A percentile compares a stretch with the other conserved stretches of the same genome.
Conservation (phyloP, 257 asterid species). For the Osmanthus fragrans region DNA sequence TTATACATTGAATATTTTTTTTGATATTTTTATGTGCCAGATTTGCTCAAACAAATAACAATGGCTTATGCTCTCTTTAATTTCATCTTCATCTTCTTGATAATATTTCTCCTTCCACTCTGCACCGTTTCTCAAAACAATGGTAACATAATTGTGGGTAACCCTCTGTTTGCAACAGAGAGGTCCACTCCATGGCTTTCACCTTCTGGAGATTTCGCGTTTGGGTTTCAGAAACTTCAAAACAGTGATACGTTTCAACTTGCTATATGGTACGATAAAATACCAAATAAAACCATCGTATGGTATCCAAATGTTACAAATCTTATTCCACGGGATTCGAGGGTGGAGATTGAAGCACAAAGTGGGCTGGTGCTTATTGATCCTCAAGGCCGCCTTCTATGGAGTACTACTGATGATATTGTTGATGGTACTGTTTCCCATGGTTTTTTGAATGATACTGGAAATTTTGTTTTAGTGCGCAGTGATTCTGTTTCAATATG, state of each 20-base stretch:
- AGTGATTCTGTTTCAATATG: slow-evolving; percentile 36
- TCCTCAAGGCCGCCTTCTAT: slow-evolving; percentile 28
- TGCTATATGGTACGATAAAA: slow-evolving; percentile 49
- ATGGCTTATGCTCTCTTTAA: slow-evolving; percentile 9
- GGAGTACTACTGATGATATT: slow-evolving; percentile 23
- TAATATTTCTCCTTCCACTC: slow-evolving; percentile 17
- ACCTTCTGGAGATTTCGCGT: slow-evolving; percentile 52
- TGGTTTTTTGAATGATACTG: slow-evolving; percentile 53
- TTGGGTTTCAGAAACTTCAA: slow-evolving; percentile 47
- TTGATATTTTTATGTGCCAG: not conserved
- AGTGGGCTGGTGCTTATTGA: slow-evolving; percentile 40
- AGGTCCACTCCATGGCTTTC: slow-evolving; percentile 55
- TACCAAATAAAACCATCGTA: slow-evolving; percentile 46
- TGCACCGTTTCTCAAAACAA: slow-evolving; percentile 31
- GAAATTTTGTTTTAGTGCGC: slow-evolving; percentile 43
- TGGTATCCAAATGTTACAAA: slow-evolving; percentile 40
- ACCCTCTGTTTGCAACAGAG: slow-evolving; percentile 36
- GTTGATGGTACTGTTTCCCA: slow-evolving; percentile 24
- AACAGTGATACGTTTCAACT: slow-evolving; percentile 34
- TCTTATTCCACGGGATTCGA: slow-evolving; percentile 45
- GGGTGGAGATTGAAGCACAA: slow-evolving; percentile 27
- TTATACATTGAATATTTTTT: not conserved
- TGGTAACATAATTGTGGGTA: slow-evolving; percentile 27
- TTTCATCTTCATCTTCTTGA: slow-evolving; percentile 13
- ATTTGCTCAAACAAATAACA: slow-evolving; percentile 14